phyloP scores from a whole-genome alignment of 2,329 filamentous ascomycete genomes.

The Aspergillus neoniger region DNA sequence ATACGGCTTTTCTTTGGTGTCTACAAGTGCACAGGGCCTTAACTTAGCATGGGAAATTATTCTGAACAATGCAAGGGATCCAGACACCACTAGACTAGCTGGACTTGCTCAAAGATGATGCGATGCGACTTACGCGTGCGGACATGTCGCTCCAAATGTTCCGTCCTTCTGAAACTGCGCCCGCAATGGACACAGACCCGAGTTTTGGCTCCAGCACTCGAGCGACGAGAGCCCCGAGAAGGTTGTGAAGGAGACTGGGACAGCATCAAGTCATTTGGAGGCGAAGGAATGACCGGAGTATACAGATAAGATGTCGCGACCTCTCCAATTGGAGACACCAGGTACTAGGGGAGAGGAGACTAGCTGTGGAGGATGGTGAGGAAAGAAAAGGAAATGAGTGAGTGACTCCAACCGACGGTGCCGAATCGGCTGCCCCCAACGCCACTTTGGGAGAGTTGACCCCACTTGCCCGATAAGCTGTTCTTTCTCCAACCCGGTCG shows the following conservation, averaged over 20 bases:
- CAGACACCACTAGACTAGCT: not conserved
- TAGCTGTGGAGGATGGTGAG: constrained; percentile 7
- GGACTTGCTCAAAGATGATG: not conserved
- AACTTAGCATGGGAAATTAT: not conserved
- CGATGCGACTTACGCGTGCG: constrained; percentile 34
- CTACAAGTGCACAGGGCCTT: constrained; percentile 19
- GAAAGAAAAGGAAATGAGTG: constrained; percentile 6
- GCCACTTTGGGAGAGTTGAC: constrained; percentile 4
- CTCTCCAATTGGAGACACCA: constrained; percentile 26
- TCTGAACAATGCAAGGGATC: not conserved
- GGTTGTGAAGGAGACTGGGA: constrained; percentile 32
- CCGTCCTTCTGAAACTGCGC: constrained; percentile 36
- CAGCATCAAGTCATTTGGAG: constrained; percentile 34
- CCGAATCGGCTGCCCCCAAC: constrained; percentile 6
- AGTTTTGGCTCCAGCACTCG: constrained; percentile 31
- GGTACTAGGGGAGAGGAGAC: constrained; percentile 4
- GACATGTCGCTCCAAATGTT: constrained; percentile 40
- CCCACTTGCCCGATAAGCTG: constrained; percentile 10
- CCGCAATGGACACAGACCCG: constrained; percentile 38
- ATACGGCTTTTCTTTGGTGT: constrained; percentile 41
- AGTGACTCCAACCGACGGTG: constrained; percentile 7
- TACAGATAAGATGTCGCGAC: constrained; percentile 4
- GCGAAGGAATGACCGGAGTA: not conserved
- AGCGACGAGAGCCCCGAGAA: constrained; percentile 26
- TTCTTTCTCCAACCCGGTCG: constrained; percentile 2